These are phyloP conservation scores for Populus tomentosa DNA, from an alignment of 441 rosid genomes.

Conservation along the genomic window DNA sequence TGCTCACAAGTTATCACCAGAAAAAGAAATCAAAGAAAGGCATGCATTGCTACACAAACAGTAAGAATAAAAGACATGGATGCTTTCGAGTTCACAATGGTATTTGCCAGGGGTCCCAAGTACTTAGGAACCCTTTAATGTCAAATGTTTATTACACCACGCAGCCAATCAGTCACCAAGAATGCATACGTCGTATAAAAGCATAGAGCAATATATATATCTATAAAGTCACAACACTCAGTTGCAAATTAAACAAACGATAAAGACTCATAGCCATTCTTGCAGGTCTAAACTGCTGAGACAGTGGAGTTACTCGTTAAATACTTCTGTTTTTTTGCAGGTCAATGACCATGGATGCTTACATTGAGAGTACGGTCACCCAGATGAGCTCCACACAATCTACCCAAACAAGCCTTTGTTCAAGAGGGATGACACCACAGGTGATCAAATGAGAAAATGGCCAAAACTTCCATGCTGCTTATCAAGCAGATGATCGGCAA, in stretches of 20 bases:
- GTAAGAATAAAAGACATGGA: background rate
- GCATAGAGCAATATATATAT: background rate
- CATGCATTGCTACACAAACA: background rate
- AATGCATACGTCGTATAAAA: background rate
- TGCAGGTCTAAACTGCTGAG: background rate
- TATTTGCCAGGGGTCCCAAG: background rate
- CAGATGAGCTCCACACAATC: conserved; percentile 88
- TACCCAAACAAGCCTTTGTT: conserved; percentile 92
- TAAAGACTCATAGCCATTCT: background rate
- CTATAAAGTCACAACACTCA: background rate
- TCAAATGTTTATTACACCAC: background rate
- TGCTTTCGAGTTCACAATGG: background rate
- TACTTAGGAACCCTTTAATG: background rate
- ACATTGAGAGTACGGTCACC: conserved; percentile 91
- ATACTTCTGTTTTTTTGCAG: background rate
- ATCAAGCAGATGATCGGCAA: conserved; percentile 29
- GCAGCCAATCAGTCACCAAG: background rate
- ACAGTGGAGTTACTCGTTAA: background rate
- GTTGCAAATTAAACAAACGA: background rate
- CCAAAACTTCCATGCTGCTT: conserved; percentile 99
- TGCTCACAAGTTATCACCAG: too few species aligned
- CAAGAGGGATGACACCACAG: conserved; percentile 77
- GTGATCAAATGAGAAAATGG: conserved; percentile 94
- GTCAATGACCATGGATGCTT: conserved; percentile 20
- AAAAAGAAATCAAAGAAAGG: background rate